phyloP scores from a whole-genome alignment of 2,329 filamentous ascomycete species.

The Beauveria sp. region DNA sequence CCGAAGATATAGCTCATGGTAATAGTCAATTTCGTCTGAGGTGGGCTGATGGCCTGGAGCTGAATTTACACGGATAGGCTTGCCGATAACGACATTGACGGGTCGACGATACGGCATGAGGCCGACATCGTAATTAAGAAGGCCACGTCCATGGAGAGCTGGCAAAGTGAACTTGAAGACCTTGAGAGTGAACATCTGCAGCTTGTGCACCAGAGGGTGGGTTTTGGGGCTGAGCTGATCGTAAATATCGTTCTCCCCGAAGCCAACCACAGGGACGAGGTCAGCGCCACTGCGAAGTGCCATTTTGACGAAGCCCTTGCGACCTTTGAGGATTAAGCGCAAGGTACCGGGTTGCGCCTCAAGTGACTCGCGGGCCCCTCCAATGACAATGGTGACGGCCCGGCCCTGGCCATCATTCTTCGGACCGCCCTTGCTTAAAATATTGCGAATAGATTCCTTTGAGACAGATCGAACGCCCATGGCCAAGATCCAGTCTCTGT shows the following conservation, averaged over 20 bases:
- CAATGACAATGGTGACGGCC: conserved; percentile 93
- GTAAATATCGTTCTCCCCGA: conserved; percentile 95
- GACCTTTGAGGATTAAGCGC: conserved; percentile 69
- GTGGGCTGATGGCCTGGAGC: conserved; percentile 53
- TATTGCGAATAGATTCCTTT: conserved; percentile 50
- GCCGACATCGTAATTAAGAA: conserved; percentile 97
- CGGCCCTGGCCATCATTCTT: conserved; percentile 82
- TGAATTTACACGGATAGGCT: conserved; percentile 63
- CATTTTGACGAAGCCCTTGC: conserved; percentile 91
- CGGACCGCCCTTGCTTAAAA: conserved; percentile 69
- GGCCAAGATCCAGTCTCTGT: conserved; percentile 86
- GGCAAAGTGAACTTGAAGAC: conserved; percentile 88
- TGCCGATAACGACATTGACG: conserved; percentile 83
- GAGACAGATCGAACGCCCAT: conserved; percentile 86
- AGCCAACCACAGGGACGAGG: conserved; percentile 82
- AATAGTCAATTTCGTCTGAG: conserved; percentile 66
- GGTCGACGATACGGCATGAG: conserved; percentile 87
- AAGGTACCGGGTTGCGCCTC: conserved; percentile 75
- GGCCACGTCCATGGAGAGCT: conserved; percentile 78
- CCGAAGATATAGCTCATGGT: conserved; percentile 71
- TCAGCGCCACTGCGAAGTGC: conserved; percentile 89
- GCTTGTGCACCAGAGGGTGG: conserved; percentile 76
- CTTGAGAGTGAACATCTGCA: conserved; percentile 79
- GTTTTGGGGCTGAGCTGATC: conserved; percentile 73
- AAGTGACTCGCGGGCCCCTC: conserved; percentile 85